Percentiles rank a stretch among this genome's conserved stretches.
Conservation (phyloP, 805 yeast genomes). For the Candida taoyuanica region DNA sequence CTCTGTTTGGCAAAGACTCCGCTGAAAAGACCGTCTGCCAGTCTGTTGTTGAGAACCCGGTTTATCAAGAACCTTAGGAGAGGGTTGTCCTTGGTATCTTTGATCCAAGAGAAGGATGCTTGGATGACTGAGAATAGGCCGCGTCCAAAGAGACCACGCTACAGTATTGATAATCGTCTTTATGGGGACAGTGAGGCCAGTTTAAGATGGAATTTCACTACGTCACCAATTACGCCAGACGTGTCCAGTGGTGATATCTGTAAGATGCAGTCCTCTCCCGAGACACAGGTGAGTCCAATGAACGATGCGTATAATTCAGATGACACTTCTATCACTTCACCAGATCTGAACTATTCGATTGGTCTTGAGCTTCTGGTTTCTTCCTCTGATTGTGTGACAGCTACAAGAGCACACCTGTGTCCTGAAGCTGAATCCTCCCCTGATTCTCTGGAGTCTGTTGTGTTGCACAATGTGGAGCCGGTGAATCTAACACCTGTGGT, state of each 20-base stretch:
- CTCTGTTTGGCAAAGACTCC: constrained; percentile 70
- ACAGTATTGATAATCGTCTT: constrained; percentile 29
- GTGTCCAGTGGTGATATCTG: constrained; percentile 1
- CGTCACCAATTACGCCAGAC: constrained; percentile 1
- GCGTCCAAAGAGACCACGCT: constrained; percentile 34
- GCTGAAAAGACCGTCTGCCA: constrained; percentile 55
- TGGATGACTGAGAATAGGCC: constrained; percentile 31
- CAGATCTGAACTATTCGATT: constrained; percentile 3
- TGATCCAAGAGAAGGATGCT: constrained; percentile 38
- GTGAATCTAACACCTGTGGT: no score
- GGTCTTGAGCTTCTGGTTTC: constrained; percentile 2
- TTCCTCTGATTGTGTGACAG: constrained; percentile 1
- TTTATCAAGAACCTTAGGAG: constrained; percentile 41
- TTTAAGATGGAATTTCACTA: constrained; percentile 25
- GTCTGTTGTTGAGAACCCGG: constrained; percentile 46
- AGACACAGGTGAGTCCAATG: constrained; percentile 17
- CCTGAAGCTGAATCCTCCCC: not conserved
- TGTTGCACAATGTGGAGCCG: constrained; percentile 1
- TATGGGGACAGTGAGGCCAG: constrained; percentile 25
- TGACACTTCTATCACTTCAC: constrained; percentile 22
- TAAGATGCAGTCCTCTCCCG: constrained; percentile 10
- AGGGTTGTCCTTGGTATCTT: constrained; percentile 28
- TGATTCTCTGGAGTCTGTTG: constrained; percentile 5
- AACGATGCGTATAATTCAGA: constrained; percentile 10
- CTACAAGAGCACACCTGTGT: no score